Conservation (phyloP, 2,329 filamentous ascomycete species). For the Colletotrichum tofieldiae region DNA sequence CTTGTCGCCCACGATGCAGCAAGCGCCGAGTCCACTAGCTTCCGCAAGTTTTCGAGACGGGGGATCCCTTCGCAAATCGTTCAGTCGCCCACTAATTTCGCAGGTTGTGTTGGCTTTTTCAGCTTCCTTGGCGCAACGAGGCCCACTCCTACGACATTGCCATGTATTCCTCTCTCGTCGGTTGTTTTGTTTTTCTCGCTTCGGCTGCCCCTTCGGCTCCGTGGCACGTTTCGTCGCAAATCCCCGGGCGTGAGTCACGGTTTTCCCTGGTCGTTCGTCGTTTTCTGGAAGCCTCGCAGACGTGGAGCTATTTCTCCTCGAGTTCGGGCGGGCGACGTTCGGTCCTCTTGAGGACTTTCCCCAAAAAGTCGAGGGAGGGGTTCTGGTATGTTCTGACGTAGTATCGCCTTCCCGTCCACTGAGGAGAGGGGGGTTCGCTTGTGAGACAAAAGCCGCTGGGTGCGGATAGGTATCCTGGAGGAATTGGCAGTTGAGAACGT, state of each 20-base stretch:
- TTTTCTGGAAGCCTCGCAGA: conserved; percentile 8
- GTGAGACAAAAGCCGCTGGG: conserved; percentile 24
- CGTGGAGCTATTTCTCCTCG: conserved; percentile 2
- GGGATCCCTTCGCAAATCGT: neutral
- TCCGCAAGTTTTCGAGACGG: neutral
- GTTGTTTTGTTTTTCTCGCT: conserved; percentile 3
- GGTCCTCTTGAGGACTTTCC: neutral
- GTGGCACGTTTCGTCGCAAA: conserved; percentile 32
- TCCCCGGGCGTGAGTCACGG: conserved; percentile 12
- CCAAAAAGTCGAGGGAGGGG: conserved; percentile 32
- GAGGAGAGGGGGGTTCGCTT: conserved; percentile 13
- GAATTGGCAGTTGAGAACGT: neutral
- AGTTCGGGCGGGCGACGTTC: neutral
- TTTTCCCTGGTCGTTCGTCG: neutral
- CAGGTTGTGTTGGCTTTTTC: conserved; percentile 1
- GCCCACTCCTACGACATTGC: conserved; percentile 39
- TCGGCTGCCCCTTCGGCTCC: conserved; percentile 6
- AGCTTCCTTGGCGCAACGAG: conserved; percentile 34
- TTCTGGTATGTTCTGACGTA: conserved; percentile 35
- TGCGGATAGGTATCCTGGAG: conserved; percentile 9
- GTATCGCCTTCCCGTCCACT: conserved; percentile 28
- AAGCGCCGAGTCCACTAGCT: neutral
- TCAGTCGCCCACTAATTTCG: conserved; percentile 5
- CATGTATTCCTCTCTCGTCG: conserved; percentile 26
- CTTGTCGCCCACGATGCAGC: conserved; percentile 5